Percentiles rank a stretch among this genome's conserved stretches.
phyloP scores from a whole-genome alignment of 2,329 filamentous ascomycete species.

The Xylariomycetidae sp. region DNA sequence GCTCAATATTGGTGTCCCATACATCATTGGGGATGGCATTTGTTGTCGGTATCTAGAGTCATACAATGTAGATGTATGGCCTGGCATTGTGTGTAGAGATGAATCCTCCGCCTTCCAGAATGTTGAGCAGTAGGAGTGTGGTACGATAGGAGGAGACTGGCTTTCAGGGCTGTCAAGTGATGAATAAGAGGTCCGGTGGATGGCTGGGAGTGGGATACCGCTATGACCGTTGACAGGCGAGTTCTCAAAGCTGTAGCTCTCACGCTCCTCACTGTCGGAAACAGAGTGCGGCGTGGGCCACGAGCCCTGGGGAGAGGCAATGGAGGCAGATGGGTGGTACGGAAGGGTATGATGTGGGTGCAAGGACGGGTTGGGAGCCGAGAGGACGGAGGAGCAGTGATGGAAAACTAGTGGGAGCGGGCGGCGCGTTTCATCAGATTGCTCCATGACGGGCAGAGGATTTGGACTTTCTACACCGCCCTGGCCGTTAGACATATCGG shows the following conservation, averaged over 20 bases:
- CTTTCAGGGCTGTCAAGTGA: slow-evolving; percentile 24
- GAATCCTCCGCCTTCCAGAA: slow-evolving; percentile 9
- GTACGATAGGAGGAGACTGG: slow-evolving; percentile 20
- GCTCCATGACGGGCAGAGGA: too few species aligned
- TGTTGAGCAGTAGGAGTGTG: slow-evolving; percentile 10
- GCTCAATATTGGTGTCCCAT: too few species aligned
- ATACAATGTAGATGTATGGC: too few species aligned
- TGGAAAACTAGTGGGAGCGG: too few species aligned
- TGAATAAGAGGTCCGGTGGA: slow-evolving; percentile 6
- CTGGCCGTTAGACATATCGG: too few species aligned
- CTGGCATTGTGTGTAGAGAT: slow-evolving; percentile 7
- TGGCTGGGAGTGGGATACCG: slow-evolving; percentile 6
- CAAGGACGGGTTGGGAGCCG: slow-evolving; percentile 13
- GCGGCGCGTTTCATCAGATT: too few species aligned
- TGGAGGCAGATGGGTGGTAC: slow-evolving; percentile 16
- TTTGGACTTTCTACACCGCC: too few species aligned
- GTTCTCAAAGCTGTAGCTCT: slow-evolving; percentile 31
- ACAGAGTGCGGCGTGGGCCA: slow-evolving; percentile 33
- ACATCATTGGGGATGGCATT: too few species aligned
- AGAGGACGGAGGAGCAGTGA: too few species aligned
- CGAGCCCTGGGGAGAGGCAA: slow-evolving; percentile 17
- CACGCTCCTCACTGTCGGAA: slow-evolving; percentile 31
- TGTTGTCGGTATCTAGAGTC: too few species aligned
- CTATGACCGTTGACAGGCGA: slow-evolving; percentile 23
- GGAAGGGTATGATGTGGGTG: slow-evolving; percentile 3